Evolutionary conservation across 2,329 filamentous ascomycete genomes (phyloP).

Genomic region (Verticillium klebahnii): DNA sequence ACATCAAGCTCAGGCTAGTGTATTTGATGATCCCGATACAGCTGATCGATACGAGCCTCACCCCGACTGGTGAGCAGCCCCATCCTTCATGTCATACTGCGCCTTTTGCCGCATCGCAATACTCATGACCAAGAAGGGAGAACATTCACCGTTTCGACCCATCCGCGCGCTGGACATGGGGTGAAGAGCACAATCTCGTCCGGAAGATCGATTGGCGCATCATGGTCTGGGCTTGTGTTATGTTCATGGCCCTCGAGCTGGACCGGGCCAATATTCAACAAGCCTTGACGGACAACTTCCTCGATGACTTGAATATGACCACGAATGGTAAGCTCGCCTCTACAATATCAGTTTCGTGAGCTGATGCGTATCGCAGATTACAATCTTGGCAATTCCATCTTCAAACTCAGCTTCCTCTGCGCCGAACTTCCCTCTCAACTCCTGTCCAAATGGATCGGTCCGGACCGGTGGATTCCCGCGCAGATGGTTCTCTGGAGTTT

Average conservation of each 20-base stretch:
- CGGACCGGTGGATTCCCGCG: constrained; percentile 47
- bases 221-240: constrained; percentile 38
- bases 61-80: constrained; percentile 12
- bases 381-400: constrained; percentile 45
- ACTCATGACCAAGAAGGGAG: constrained; percentile 16
- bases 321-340: constrained; percentile 30
- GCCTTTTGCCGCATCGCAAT: neutral
- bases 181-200: constrained; percentile 30
- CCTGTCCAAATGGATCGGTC: constrained; percentile 45
- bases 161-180: constrained; percentile 34
- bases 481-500: constrained; percentile 51
- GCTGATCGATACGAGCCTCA: constrained; percentile 29
- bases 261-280: constrained; percentile 38
- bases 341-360: neutral
- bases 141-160: constrained; percentile 44
- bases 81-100: neutral
- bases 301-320: constrained; percentile 31
- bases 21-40: constrained; percentile 32
- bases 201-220: constrained; percentile 33
- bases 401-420: constrained; percentile 43
- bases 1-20: constrained; percentile 16
- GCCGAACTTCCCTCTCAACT: constrained; percentile 57
- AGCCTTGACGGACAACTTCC: constrained; percentile 36
- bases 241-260: constrained; percentile 44
- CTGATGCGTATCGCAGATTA: constrained; percentile 25